Percentiles rank a stretch among this genome's conserved stretches.
These are phyloP conservation scores for Picochlorum sp. DNA, from an alignment of 139 green algal species.

Conservation along the genomic window DNA sequence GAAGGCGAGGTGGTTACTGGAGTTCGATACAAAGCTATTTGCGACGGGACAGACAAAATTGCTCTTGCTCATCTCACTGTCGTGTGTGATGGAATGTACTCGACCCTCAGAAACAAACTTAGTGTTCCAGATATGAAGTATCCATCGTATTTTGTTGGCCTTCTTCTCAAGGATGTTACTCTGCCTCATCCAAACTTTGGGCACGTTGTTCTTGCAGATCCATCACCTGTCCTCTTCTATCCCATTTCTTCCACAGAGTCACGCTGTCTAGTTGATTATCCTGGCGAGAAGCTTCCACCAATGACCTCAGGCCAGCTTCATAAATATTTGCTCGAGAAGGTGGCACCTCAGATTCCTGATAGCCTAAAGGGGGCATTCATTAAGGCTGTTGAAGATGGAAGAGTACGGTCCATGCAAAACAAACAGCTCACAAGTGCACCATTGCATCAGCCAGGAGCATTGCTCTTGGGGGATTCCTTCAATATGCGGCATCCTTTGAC, in stretches of 20 bases:
- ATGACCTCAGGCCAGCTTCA: conserved; percentile 41
- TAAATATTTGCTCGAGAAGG: conserved; percentile 40
- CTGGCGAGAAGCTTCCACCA: conserved; percentile 53
- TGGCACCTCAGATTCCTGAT: conserved; percentile 53
- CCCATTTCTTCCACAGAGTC: conserved; percentile 84
- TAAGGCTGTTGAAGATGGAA: conserved; percentile 39
- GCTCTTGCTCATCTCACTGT: conserved; percentile 69
- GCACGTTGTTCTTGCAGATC: conserved; percentile 89
- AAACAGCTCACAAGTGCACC: conserved; percentile 33
- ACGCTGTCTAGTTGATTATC: conserved; percentile 87
- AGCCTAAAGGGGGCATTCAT: conserved; percentile 65
- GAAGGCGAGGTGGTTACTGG: conserved; percentile 77
- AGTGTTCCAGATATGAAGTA: conserved; percentile 50
- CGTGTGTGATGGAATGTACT: conserved; percentile 98
- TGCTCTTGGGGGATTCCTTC: conserved; percentile 96
- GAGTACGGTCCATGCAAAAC: conserved; percentile 81
- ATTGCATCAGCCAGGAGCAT: conserved; percentile 64
- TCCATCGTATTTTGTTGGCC: conserved; percentile 89
- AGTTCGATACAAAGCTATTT: conserved; percentile 60
- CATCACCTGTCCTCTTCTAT: conserved; percentile 96
- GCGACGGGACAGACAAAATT: conserved; percentile 27
- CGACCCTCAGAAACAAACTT: conserved; percentile 68
- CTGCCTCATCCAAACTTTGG: conserved; percentile 83
- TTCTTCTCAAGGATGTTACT: conserved; percentile 57
- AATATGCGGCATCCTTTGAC: conserved; percentile 98